Base-by-base conservation (phyloP, 805 yeast genomes). In the Candida parachauliodes region DNA sequence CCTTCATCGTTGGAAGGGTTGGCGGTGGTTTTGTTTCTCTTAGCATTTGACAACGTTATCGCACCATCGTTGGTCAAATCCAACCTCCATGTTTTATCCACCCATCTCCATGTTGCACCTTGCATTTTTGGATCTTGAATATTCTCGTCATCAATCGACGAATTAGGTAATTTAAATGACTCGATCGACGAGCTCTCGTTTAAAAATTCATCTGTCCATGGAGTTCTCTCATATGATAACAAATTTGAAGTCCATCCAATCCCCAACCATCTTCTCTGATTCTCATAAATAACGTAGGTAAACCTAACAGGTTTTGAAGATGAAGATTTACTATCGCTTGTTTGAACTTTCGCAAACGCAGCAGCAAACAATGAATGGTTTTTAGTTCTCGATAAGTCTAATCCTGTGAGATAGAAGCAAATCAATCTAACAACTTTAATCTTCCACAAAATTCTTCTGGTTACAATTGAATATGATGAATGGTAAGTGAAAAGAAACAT, bases 211-310 rank as follows among this genome's bases (percentile, higher is more conserved):
- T 91, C 98, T 0, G 98, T 89, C 97, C 98, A 91, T 3, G 98
- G 83, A 0, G 95, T 81, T 55, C 98, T 76, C 62, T 91, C 98
- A 55, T 91, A 91, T 34, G 94, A 82, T 44, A 93, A 71, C 55
- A 93, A 70, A 54, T 88, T 88, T 11, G 94, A 72, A 0, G 98
- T 91, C 98, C 98, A 91, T 9, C 98, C 98, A 50, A 91, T 86
- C 10, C 97, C 98, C 27, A 91, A 70, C 98, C 98, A 91, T 51
- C 94, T 80, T 54, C 98, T 79, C 65, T 91, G 98, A 58, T 91
- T 91, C 58, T 91, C 98, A 59, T 81, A 89, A 8, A 93, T 69
- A 2, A 88, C 97, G 60, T 87, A 91, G 4, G 97, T 89, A 60
- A 89, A 93, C 39, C 89, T 65, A 21, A 87, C 88, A 1, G 80